A percentile compares a stretch with the other conserved stretches of the same genome.
These are phyloP conservation scores for Carnegiea gigantea DNA, from an alignment of 179 eudicot species.

Conservation along the genomic window DNA sequence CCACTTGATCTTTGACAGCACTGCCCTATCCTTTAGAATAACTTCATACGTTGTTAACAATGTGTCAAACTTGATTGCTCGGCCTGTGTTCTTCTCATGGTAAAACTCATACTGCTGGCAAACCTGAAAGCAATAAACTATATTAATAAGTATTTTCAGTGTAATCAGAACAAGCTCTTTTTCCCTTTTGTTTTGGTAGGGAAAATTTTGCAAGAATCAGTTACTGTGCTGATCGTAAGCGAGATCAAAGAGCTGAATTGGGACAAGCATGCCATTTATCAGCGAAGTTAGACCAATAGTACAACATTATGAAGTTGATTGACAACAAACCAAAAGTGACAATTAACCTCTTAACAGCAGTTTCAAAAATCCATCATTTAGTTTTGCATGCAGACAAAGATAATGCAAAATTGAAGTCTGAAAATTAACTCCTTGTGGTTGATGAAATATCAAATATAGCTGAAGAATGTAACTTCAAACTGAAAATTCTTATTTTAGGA, in stretches of 20 bases:
- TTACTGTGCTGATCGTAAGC: background rate
- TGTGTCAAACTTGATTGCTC: conserved; percentile 75
- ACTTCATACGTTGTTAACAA: conserved; percentile 97
- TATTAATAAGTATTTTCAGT: background rate
- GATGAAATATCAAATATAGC: background rate
- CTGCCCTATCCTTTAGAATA: conserved; percentile 83
- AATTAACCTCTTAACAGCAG: background rate
- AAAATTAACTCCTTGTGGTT: background rate
- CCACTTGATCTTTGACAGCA: conserved; percentile 95
- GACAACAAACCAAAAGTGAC: background rate
- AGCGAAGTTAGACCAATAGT: background rate
- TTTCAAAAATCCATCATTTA: background rate
- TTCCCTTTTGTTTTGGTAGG: background rate
- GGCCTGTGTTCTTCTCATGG: conserved; percentile 64
- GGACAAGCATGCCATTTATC: background rate
- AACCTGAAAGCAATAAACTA: conserved; percentile 53
- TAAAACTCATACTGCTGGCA: conserved; percentile 96
- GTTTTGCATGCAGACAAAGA: background rate
- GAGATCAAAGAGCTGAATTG: background rate
- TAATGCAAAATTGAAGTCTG: background rate
- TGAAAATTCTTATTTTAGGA: too few relatives aligned
- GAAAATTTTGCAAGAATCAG: background rate
- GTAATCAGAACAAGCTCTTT: background rate
- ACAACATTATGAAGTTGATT: background rate
- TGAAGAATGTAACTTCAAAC: too few relatives aligned